Base-by-base conservation (phyloP, 2,329 filamentous ascomycete genomes). In the Fusarium subglutinans region DNA sequence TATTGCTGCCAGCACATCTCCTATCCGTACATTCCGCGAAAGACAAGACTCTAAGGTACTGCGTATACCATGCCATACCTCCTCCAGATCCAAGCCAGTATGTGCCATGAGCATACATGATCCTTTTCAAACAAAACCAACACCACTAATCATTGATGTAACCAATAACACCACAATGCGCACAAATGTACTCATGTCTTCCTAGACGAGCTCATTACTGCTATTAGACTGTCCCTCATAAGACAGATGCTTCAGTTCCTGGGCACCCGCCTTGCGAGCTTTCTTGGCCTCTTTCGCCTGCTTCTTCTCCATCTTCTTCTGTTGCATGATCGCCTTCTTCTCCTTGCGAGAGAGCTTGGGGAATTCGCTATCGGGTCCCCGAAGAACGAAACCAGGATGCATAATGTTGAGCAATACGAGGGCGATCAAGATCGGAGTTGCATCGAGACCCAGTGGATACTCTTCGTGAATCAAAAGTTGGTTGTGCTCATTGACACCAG, bases 371-470 rank as follows among this genome's bases (percentile, higher is more conserved):
- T 84, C 82, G 8, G 83, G 80, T 1, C 88, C 86, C 15, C 80
- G 77, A 48, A 88, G 79, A n/a, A 86, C 79, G 6, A 80, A 80
- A 1, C 87, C 87, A 0, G 87, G 87, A 76, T 89, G 87, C 37
- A 86, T 72, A 6, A 84, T 33, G 69, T 86, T 86, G 54, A 87
- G 77, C 17, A 84, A 66, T 8, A 82, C 63, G 26, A 72, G 87
- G 66, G 35, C 85, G 80, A 90, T 53, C 44, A 87, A 80, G 86
- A 91, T 91, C 2, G 89, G 88, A 3, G 87, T 78, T 2, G 87
- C 87, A 76, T 91, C 89, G 3, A 86, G 80, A 2, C 74, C 61
- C 84, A 85, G 87, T 33, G 86, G 83, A 77, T 88, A 91, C 8
- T 77, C 83, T 74, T 90, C 88, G 69, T 89, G 82, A 47, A 79